Evolutionary conservation across 164 flowering plant genomes (phyloP).

Genomic region (Vitis labrusca): DNA sequence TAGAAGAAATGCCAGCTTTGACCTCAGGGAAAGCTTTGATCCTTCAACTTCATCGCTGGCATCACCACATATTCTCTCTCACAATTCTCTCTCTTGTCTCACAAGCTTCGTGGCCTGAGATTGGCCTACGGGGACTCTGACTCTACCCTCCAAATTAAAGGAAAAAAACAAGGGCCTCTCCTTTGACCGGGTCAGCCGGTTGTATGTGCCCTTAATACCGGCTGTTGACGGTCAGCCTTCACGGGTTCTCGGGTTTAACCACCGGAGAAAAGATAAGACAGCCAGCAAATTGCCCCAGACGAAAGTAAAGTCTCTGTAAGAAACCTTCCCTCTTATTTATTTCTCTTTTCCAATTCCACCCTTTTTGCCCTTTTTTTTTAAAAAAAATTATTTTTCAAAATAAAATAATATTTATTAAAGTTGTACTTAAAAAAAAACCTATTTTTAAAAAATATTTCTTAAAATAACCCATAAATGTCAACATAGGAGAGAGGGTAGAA

Average conservation of each 20-base stretch:
- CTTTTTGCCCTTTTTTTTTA: no score
- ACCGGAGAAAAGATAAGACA: conserved; percentile 21
- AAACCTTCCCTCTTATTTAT: background rate
- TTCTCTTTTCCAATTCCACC: background rate
- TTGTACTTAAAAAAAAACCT: no score
- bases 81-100: conserved; percentile 10
- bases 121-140: background rate
- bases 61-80: conserved; percentile 39
- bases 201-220: conserved; percentile 17
- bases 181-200: conserved; percentile 20
- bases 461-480: no score
- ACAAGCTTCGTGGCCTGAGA: conserved; percentile 9
- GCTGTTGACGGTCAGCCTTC: conserved; percentile 33
- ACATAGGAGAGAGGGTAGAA: background rate
- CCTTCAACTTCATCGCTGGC: conserved; percentile 83
- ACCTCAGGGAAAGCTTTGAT: conserved; percentile 61
- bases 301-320: conserved; percentile 8
- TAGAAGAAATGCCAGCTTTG: conserved; percentile 60
- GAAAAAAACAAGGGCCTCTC: no score
- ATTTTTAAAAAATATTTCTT: no score
- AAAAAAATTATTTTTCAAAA: no score
- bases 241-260: conserved; percentile 47
- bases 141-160: conserved; percentile 5
- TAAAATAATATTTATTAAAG: no score
- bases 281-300: conserved; percentile 23